Evolutionary conservation across 108 stramenopile species (phyloP).

Genomic region (Cyclotella baltica): DNA sequence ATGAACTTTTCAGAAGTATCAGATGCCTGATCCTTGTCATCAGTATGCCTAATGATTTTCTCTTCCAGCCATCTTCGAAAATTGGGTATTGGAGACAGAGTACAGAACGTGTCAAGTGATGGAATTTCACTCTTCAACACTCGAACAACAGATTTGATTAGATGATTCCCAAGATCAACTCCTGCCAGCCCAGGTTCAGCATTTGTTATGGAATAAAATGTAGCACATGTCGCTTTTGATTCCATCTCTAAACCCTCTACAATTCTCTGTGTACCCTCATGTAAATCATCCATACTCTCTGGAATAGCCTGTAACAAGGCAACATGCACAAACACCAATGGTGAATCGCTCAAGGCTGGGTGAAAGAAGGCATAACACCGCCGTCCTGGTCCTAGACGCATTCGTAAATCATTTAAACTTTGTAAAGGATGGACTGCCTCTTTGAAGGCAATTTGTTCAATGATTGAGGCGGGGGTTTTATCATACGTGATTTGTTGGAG

Average conservation of each 20-base stretch:
- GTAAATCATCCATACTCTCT: constrained; percentile 68
- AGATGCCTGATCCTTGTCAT: constrained; percentile 6
- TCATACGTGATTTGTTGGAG: constrained; percentile 89
- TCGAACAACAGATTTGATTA: constrained; percentile 86
- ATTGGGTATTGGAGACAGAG: constrained; percentile 89
- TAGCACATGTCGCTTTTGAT: constrained; percentile 67
- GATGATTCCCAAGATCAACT: constrained; percentile 89
- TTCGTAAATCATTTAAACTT: constrained; percentile 85
- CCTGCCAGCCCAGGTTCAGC: constrained; percentile 83
- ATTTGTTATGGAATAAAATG: constrained; percentile 95
- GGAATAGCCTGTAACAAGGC: constrained; percentile 74
- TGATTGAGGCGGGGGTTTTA: constrained; percentile 79
- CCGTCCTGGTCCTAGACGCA: constrained; percentile 75
- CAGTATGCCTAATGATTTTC: constrained; percentile 47
- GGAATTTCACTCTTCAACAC: constrained; percentile 64
- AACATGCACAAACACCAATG: constrained; percentile 93
- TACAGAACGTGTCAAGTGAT: constrained; percentile 74
- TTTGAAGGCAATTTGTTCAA: constrained; percentile 89
- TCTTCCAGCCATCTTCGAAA: constrained; percentile 88
- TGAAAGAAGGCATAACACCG: constrained; percentile 94
- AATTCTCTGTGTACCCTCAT: constrained; percentile 29
- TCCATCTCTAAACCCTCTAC: constrained; percentile 11
- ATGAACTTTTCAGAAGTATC: constrained; percentile 9
- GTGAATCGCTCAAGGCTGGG: constrained; percentile 83
- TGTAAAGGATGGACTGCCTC: constrained; percentile 93